Evolutionary conservation across 306 rosid species (phyloP), one percentile per base, ranked within the genome.

Genomic region (Myrica gale): DNA sequence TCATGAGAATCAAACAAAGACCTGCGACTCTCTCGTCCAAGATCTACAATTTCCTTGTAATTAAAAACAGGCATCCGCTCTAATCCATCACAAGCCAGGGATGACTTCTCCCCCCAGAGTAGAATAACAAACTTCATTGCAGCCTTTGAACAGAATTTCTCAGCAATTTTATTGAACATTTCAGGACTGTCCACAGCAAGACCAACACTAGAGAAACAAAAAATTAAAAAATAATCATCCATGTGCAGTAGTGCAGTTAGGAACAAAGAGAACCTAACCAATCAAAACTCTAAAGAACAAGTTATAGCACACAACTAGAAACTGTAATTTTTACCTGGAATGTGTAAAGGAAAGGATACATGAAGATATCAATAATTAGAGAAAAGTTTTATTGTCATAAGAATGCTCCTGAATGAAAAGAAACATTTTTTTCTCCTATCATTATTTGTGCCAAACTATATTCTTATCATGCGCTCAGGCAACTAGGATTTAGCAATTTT

Each of bases 31-130:
- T 85, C 87, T 75, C 17, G 84, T 74, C 98, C 98, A 81, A 87
- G 78, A 37, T 74, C 84, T 62, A 92, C 32, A 75, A 95, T 84
- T 75, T 95, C 95, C 60, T 48, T 69, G 86, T 86, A 92, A 78
- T 71, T 85, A 77, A 80, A 92, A 65, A 90, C 79, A 37, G 97
- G 85, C 6, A 79, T 83, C 50, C 79, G 84, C 71, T 81, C 78
- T 77, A 79, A 66, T 74, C 81, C 86, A 42, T 85, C 80, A 67
- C 66, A 53, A 58, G 80, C 78, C 81, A 92, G 71, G 69, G 79
- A 20, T 72, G 96, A 88, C 76, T 92, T 95, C 71, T 95, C 91
- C 74, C 98, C 98, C 98, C 98, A 95, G 53, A 95, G 96, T 68
- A 95, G 93, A 85, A 95, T 84, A 57, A 95, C 58, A 77, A 85